Evolutionary conservation across 441 rosid species (phyloP).

Genomic region (Erodium texanum): DNA sequence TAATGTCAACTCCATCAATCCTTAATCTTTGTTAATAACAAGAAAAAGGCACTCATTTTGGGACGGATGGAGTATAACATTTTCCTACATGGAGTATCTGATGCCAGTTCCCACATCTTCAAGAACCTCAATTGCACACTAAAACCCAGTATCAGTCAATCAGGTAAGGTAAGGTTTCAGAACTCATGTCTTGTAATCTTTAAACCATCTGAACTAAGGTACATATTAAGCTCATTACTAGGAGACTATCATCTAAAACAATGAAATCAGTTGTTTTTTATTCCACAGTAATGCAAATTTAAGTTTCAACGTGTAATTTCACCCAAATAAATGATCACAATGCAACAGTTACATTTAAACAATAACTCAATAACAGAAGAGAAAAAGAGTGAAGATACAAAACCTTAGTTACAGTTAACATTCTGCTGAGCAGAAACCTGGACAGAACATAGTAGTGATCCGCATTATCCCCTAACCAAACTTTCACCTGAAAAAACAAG

Average conservation of each 20-base stretch:
- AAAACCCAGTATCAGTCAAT: background rate
- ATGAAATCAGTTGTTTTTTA: background rate
- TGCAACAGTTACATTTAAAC: background rate
- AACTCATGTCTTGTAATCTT: no score
- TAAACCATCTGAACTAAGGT: background rate
- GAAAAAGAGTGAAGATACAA: background rate
- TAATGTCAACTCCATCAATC: background rate
- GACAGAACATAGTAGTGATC: conserved; percentile 95
- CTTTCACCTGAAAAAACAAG: conserved; percentile 57
- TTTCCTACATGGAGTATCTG: no score
- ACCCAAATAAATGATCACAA: background rate
- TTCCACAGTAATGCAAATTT: background rate
- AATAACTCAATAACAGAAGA: background rate
- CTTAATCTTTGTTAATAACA: background rate
- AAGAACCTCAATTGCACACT: background rate
- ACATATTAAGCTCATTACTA: background rate
- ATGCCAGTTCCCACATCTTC: background rate
- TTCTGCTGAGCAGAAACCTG: conserved; percentile 88
- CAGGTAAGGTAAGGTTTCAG: background rate
- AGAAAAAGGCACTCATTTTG: background rate
- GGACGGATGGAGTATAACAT: background rate
- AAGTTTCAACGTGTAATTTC: background rate
- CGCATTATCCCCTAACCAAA: conserved; percentile 93
- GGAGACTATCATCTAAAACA: background rate
- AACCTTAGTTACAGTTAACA: conserved; percentile 96